Evolutionary conservation across 805 yeast genomes (phyloP), one percentile per base, ranked within the genome.

Genomic region (Candida succiphila): DNA sequence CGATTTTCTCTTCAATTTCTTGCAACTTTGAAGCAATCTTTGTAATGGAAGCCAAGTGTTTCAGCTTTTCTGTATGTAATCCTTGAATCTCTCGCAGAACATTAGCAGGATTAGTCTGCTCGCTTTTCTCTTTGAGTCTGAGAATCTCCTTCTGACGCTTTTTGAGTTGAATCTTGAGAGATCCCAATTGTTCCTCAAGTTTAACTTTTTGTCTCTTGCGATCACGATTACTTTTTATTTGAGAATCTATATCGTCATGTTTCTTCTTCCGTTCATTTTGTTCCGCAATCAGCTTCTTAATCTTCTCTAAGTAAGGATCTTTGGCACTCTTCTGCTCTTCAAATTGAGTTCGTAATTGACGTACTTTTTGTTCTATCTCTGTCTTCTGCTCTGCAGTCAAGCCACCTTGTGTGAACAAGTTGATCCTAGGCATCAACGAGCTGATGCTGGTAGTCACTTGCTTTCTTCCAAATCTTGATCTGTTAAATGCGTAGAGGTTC

Each of bases 401-500:
- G 5, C 63, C 59, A 25, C 18, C 31, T n/a, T 14, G 13, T 3
- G 4, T 10, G 18, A 21, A 29, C 6, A 20, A 13, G 13, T 18
- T 5, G 7, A 23, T n/a, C 12, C 7, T 9, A n/a, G 23, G 15
- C 18, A 5, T 18, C 16, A 27, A 18, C 8, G 17, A 4, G n/a
- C 23, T 64, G 58, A 34, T 72, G 51, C 27, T 56, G 35, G 66
- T 64, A 49, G 69, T 62, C 2, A 66, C 56, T 46, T 76, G 83
- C 40, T 57, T 63, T 3, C 61, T 53, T 18, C 94, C 94, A 55
- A 80, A 86, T 14, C 51, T 53, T 1, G 96, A 87, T 39, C 61
- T 61, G 7, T 51, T 57, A 13, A 82, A 57, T 9, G 62, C 61
- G 37, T 71, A 72, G 12, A 75, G 39, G 3, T 65, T 61, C 35